Conservation (phyloP, 306 rosid species). For the Medicago ruthenica region DNA sequence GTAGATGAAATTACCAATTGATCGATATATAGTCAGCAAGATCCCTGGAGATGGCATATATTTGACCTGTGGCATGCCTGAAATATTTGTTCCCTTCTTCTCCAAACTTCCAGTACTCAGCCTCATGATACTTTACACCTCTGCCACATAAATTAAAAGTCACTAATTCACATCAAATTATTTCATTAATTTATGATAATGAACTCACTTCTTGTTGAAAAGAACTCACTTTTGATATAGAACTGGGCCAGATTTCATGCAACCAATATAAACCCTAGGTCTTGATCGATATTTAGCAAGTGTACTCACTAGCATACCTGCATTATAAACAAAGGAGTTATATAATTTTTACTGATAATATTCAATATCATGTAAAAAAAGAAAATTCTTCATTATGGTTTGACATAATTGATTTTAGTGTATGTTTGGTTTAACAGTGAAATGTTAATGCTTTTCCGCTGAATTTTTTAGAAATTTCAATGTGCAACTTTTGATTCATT, state of each 20-base stretch:
- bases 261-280: constrained; percentile 84
- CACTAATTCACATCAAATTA: neutral
- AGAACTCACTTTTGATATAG: constrained; percentile 66
- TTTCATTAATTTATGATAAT: neutral
- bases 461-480: no score
- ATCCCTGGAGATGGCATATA: constrained; percentile 90
- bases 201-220: neutral
- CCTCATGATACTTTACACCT: constrained; percentile 86
- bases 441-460: no score
- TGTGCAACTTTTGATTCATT: no score
- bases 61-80: constrained; percentile 96
- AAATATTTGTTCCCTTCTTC: constrained; percentile 93
- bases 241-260: constrained; percentile 99
- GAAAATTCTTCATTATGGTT: no score
- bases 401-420: no score
- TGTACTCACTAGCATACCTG: constrained; percentile 60
- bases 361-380: no score
- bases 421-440: no score
- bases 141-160: constrained; percentile 41
- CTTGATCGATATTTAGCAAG: constrained; percentile 67
- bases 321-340: constrained; percentile 1
- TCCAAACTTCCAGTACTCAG: constrained; percentile 93
- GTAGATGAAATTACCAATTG: constrained; percentile 55
- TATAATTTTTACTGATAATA: no score
- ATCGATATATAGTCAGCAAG: constrained; percentile 77